phyloP scores from a whole-genome alignment of 2,329 filamentous ascomycete species.

The Aspergillus phoenicis region DNA sequence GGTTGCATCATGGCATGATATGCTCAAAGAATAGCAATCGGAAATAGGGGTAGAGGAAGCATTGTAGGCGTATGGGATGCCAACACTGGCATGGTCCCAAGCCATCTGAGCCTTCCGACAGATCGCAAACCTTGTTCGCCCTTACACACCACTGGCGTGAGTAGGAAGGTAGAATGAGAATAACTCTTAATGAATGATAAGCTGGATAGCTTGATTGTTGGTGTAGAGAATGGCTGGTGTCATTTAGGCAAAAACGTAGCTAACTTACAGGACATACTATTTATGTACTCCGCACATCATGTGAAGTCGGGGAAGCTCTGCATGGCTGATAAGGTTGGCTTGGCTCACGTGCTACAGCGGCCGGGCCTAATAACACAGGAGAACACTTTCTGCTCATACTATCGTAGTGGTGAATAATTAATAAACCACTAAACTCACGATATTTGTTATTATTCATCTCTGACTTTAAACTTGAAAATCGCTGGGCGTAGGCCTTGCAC shows the following conservation, averaged over 20 bases:
- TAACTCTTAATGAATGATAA: no score
- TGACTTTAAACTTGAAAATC: not conserved
- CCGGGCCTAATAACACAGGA: not conserved
- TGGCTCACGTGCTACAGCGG: not conserved
- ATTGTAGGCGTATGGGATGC: constrained; percentile 14
- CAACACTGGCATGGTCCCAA: not conserved
- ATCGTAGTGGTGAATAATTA: not conserved
- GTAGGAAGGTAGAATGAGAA: not conserved
- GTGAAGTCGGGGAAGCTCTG: no score
- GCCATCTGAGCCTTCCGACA: not conserved
- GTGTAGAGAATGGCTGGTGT: no score
- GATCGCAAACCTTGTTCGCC: not conserved
- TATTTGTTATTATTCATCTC: not conserved
- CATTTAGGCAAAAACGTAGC: no score
- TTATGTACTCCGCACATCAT: no score
- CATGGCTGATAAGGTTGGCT: not conserved
- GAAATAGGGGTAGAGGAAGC: constrained; percentile 57
- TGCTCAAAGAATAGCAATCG: constrained; percentile 73
- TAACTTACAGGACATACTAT: no score
- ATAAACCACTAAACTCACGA: not conserved
- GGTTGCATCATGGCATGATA: constrained; percentile 70
- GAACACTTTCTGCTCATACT: not conserved
- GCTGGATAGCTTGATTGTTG: no score
- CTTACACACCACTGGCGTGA: not conserved
- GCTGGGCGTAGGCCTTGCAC: not conserved